These are phyloP conservation scores for Sindora glabra DNA, from an alignment of 306 rosid genomes.

Conservation along the genomic window DNA sequence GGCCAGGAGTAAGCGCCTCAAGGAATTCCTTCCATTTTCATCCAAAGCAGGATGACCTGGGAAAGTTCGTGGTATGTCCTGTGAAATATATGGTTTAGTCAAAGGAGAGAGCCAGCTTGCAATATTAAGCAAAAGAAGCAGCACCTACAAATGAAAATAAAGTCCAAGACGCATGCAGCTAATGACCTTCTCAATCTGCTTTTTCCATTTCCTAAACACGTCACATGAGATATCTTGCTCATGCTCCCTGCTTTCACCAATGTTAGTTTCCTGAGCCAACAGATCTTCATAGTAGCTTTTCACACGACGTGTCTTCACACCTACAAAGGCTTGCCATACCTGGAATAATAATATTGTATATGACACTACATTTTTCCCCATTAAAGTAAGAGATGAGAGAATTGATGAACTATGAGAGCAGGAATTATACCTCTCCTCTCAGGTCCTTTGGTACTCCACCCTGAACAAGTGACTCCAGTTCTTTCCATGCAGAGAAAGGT, in stretches of 20 bases:
- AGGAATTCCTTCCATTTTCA: slow-evolving; percentile 73
- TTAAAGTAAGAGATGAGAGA: slow-evolving; percentile 17
- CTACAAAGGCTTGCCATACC: slow-evolving; percentile 98
- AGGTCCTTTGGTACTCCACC: slow-evolving; percentile 93
- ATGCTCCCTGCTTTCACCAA: slow-evolving; percentile 32
- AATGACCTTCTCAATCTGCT: slow-evolving; percentile 99
- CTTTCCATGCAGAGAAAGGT: slow-evolving; percentile 52
- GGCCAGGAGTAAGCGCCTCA: slow-evolving; percentile 85
- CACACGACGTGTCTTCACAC: slow-evolving; percentile 73
- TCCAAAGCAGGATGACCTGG: slow-evolving; percentile 98
- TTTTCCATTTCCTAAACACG: slow-evolving; percentile 73
- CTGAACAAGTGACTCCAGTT: slow-evolving; percentile 73
- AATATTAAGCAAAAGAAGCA: slow-evolving; percentile 59
- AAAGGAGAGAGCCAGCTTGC: slow-evolving; percentile 42
- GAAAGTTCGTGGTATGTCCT: slow-evolving; percentile 96
- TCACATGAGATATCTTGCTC: slow-evolving; percentile 40
- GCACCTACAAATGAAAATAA: slow-evolving; percentile 87
- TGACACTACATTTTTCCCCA: slow-evolving; percentile 15
- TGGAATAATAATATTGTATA: slow-evolving; percentile 48
- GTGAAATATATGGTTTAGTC: slow-evolving; percentile 34
- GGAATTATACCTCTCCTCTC: slow-evolving; percentile 79
- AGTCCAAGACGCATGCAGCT: slow-evolving; percentile 89
- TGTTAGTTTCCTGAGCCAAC: slow-evolving; percentile 50
- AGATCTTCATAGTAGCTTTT: slow-evolving; percentile 68
- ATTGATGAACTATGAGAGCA: slow-evolving; percentile 13